Evolutionary conservation across 495 filamentous ascomycete genomes (phyloP).

Genomic region (Aspergillus campestris): DNA sequence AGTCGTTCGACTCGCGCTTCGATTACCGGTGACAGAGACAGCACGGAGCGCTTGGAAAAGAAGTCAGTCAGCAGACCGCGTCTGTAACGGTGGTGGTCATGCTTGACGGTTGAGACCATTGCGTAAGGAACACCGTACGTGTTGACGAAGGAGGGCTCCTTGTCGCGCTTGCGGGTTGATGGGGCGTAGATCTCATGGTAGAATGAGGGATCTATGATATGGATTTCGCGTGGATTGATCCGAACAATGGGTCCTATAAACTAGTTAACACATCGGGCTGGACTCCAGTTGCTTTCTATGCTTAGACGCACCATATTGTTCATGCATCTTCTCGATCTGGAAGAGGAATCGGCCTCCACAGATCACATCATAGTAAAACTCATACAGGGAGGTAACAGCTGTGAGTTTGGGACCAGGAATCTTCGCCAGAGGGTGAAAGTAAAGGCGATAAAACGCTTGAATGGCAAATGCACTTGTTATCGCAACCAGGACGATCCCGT

Average conservation of each 20-base stretch:
- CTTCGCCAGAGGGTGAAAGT: slow-evolving; percentile 19
- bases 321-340: slow-evolving; percentile 18
- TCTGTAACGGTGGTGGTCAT: slow-evolving; percentile 38
- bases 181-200: slow-evolving; percentile 31
- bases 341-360: slow-evolving; percentile 10
- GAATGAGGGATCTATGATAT: slow-evolving; percentile 31
- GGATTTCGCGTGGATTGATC: slow-evolving; percentile 31
- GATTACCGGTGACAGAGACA: slow-evolving; percentile 34
- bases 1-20: slow-evolving; percentile 33
- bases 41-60: slow-evolving; percentile 44
- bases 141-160: slow-evolving; percentile 23
- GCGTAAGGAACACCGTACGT: slow-evolving; percentile 16
- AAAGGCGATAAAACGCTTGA: slow-evolving; percentile 11
- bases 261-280: no score
- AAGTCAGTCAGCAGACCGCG: slow-evolving; percentile 39
- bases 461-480: neutral
- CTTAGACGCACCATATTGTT: slow-evolving; percentile 40
- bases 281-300: no score
- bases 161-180: slow-evolving; percentile 22
- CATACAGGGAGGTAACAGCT: slow-evolving; percentile 25
- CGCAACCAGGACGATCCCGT: no score
- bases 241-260: slow-evolving; percentile 32
- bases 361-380: slow-evolving; percentile 34
- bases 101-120: slow-evolving; percentile 35
- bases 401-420: slow-evolving; percentile 34